Evolutionary conservation across 208 protist species (phyloP).

Genomic region (Phytomonas sp.): DNA sequence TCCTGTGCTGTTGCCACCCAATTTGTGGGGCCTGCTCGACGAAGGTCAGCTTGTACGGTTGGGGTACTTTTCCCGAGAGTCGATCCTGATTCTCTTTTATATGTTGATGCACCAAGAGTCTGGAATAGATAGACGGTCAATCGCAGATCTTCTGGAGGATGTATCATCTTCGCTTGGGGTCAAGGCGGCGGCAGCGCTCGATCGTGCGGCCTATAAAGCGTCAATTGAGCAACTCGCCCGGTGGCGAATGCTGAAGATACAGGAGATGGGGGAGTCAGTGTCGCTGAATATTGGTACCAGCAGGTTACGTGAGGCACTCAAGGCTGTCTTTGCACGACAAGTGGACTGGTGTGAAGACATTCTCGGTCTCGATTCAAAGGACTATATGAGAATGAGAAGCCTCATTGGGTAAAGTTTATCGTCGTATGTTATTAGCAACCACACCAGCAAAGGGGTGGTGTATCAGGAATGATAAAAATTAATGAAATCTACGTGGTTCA

Average conservation of each 20-base stretch:
- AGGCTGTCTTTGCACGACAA: conserved; percentile 22
- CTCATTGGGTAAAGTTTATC: conserved; percentile 12
- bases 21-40: conserved; percentile 40
- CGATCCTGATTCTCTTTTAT: conserved; percentile 49
- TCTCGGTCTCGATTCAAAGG: conserved; percentile 49
- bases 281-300: conserved; percentile 33
- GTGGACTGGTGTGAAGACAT: conserved; percentile 36
- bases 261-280: conserved; percentile 22
- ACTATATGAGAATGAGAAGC: conserved; percentile 56
- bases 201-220: conserved; percentile 38
- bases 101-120: conserved; percentile 41
- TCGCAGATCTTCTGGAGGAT: conserved; percentile 65
- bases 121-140: conserved; percentile 32
- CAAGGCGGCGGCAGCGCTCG: conserved; percentile 47
- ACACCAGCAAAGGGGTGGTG: neutral
- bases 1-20: conserved; percentile 20
- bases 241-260: conserved; percentile 35
- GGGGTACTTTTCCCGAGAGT: conserved; percentile 49
- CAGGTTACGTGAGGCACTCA: conserved; percentile 45
- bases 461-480: neutral
- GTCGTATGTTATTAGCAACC: neutral
- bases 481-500: neutral
- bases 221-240: conserved; percentile 45
- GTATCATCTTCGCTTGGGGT: conserved; percentile 64
- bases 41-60: conserved; percentile 42